Evolutionary conservation across 2,329 filamentous ascomycete species (phyloP), one percentile per base, ranked within the genome.

Genomic region (Amauroascus niger): DNA sequence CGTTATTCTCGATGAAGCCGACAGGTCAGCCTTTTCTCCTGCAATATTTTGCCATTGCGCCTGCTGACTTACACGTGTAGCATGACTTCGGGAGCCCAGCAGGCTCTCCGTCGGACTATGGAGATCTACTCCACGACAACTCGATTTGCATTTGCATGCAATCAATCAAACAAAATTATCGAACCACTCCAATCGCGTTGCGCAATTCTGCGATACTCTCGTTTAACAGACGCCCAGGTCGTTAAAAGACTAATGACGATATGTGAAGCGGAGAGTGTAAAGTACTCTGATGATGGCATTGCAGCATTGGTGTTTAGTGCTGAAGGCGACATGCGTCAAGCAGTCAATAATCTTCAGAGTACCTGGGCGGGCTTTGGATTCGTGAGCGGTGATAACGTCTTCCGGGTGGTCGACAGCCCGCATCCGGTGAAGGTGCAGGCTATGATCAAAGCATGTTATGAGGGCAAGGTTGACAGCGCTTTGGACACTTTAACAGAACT

Each of bases 101-200:
- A 97, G 72, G 93, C 93, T 18, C 79, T 98, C 33, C 82, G 93
- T 61, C 79, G 93, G 58, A 98, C 93, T 0, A 98, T 98, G 93
- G 93, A 98, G 70, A 98, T 97, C 49, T 97, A 97, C 74, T 94
- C 88, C 40, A 85, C 89, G 58, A 98, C 93, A 1, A 98, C 93
- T 1, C 81, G 93, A 55, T 98, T 98, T 66, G 93, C 93, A 0
- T 98, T 98, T 65, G 93, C 93, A 1, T 98, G 93, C 77, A 98
- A 98, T 70, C 88, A 95, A 74, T 93, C 87, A 58, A 98, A 97
- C 76, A 98, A 97, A 74, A 97, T 98, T 67, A 98, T 98, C 69
- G 93, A 98, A 71, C 93, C 93, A n/a, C 77, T 98, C 49, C 93
- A 98, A 70, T 96, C 90, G 16, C 83, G 93, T 63, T 98, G 93